Base-by-base conservation (phyloP, 208 protist species). In the Acanthamoeba healyi region DNA sequence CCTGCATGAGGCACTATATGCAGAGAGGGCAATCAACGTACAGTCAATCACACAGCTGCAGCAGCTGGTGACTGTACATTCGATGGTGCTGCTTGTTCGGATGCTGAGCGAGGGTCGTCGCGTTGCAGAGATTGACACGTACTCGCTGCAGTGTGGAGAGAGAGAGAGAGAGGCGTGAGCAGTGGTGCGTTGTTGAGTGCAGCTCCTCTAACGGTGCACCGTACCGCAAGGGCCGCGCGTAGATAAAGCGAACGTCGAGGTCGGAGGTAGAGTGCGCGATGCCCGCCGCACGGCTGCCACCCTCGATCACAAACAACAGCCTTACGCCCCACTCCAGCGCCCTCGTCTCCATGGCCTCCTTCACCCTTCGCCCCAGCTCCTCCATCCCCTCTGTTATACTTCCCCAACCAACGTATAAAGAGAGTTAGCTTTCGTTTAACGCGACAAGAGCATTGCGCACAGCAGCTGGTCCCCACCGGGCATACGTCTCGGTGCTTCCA, bases 161-260 rank as follows among this genome's bases (percentile, higher is more conserved):
- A 82, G 34, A 3, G 72, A 9, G 38, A 32, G 12, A 7, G 4
- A 58, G 74, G 14, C 19, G 54, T 6, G 4, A 4, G 44, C 44
- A 12, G 44, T 12, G 44, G 44, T 49, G 44, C 44, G 44, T 49
- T n/a, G 44, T 12, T 15, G 58, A 65, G 4, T 29, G 24, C 58
- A 65, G 58, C 67, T 7, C n/a, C n/a, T n/a, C n/a, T 44, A 9
- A 42, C 9, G 9, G 14, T 2, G 12, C 3, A 10, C 26, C 1
- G 42, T 56, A 84, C 74, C 74, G 14, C 29, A 84, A 9, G 17
- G 74, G 74, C 26, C 74, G 19, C 2, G 56, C 56, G 54, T 90
- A 90, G 36, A 90, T 70, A 22, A 90, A 90, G 17, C 82, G 82
- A 26, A 90, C 82, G 24, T 90, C 82, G 6, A 72, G 34, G 36